These are phyloP conservation scores for Camellia lanceoleosa DNA, from an alignment of 148 eudicot species.

Conservation along the genomic window DNA sequence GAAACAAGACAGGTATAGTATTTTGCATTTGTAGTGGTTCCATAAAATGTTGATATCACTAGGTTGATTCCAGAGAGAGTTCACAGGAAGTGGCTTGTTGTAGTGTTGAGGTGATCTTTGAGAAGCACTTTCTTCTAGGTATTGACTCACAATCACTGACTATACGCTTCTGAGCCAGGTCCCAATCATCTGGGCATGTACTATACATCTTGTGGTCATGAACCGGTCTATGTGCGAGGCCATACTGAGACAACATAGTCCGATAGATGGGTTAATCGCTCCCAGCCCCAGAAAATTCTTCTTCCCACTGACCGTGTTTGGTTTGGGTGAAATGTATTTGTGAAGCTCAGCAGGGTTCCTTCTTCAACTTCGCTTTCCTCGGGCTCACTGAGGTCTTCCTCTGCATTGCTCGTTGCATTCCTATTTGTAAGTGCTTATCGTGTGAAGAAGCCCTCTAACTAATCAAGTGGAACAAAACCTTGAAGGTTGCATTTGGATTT, in stretches of 20 bases:
- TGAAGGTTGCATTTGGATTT: too few relatives aligned
- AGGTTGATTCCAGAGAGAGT: slow-evolving; percentile 22
- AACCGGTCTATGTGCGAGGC: slow-evolving; percentile 10
- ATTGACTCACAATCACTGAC: slow-evolving; percentile 23
- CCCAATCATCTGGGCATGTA: neutral
- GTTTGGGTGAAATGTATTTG: too few relatives aligned
- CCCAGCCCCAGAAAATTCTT: neutral
- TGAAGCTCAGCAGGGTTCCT: too few relatives aligned
- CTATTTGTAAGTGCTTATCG: too few relatives aligned
- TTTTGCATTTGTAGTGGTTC: slow-evolving; percentile 17
- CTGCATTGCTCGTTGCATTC: too few relatives aligned
- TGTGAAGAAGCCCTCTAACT: too few relatives aligned
- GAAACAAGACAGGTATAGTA: slow-evolving; percentile 14
- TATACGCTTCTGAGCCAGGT: slow-evolving; percentile 23
- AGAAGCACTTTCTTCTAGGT: slow-evolving; percentile 26
- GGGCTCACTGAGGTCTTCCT: too few relatives aligned
- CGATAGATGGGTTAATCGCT: slow-evolving; percentile 16
- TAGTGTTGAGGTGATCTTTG: slow-evolving; percentile 24
- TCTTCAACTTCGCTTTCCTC: too few relatives aligned
- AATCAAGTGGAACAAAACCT: too few relatives aligned
- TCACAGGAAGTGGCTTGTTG: neutral
- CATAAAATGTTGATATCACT: slow-evolving; percentile 14
- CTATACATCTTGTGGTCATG: slow-evolving; percentile 13
- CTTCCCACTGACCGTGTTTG: too few relatives aligned
- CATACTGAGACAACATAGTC: slow-evolving; percentile 13